These are phyloP conservation scores for Eucalyptus lansdowneana DNA, from an alignment of 345 rosid genomes.

Conservation along the genomic window DNA sequence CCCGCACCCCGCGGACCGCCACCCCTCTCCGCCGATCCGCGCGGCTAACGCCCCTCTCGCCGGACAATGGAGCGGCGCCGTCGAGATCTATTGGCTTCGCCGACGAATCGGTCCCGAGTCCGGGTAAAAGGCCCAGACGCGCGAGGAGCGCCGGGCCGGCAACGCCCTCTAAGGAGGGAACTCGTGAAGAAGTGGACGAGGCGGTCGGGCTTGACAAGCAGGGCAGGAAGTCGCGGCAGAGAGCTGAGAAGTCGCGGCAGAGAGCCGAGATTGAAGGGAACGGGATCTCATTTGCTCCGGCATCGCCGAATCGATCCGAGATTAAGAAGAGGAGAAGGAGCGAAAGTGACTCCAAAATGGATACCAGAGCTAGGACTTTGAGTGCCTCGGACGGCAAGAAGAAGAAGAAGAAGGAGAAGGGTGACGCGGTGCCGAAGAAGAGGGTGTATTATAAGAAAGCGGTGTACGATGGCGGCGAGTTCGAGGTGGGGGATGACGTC, in stretches of 20 bases:
- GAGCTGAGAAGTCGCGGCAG: neutral
- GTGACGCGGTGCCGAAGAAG: neutral
- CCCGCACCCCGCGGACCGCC: slow-evolving; percentile 30
- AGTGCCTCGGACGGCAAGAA: neutral
- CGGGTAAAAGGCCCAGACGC: neutral
- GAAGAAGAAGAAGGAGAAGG: slow-evolving; percentile 8
- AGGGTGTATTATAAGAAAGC: slow-evolving; percentile 62
- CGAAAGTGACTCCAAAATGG: neutral
- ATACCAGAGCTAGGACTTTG: neutral
- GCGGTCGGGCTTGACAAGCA: neutral
- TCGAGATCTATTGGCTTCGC: neutral
- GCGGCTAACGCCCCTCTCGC: slow-evolving; percentile 11
- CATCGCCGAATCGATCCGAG: slow-evolving; percentile 43
- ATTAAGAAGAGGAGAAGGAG: slow-evolving; percentile 30
- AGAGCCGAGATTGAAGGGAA: neutral
- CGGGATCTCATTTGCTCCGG: slow-evolving; percentile 28
- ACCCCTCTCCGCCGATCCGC: slow-evolving; percentile 44
- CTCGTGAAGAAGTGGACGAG: neutral
- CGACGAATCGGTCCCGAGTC: neutral
- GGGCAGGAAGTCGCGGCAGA: neutral
- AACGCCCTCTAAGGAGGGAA: neutral
- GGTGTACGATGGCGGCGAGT: slow-evolving; percentile 58
- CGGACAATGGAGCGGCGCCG: neutral
- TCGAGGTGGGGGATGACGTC: slow-evolving; percentile 69
- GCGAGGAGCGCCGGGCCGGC: neutral